phyloP scores from a whole-genome alignment of 2,329 filamentous ascomycete species.

The Botryotinia calthae region DNA sequence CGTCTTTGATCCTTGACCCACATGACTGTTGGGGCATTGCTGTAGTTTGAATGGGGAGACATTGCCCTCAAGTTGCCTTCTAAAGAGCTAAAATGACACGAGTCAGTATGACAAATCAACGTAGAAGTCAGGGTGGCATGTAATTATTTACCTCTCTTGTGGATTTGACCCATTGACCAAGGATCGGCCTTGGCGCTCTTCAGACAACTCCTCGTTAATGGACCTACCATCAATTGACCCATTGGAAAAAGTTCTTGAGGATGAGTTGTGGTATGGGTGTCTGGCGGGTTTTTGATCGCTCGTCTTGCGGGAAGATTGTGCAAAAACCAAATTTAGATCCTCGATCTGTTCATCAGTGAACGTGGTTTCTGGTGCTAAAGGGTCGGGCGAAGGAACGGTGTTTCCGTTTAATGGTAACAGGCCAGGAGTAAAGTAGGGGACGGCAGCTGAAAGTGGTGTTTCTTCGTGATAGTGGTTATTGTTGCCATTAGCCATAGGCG shows the following conservation, averaged over 20 bases:
- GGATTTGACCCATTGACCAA: slow-evolving; percentile 41
- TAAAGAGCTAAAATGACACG: slow-evolving; percentile 30
- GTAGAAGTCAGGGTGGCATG: not conserved
- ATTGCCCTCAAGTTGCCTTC: slow-evolving; percentile 31
- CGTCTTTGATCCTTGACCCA: slow-evolving; percentile 40
- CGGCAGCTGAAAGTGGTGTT: slow-evolving; percentile 58
- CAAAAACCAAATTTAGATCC: slow-evolving; percentile 51
- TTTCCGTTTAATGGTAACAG: slow-evolving; percentile 25
- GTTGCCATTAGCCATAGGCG: slow-evolving; percentile 40
- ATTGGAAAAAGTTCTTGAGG: slow-evolving; percentile 53
- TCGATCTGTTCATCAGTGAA: slow-evolving; percentile 54
- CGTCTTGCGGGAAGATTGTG: slow-evolving; percentile 39
- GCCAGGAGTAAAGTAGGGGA: slow-evolving; percentile 54
- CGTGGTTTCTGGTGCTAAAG: slow-evolving; percentile 39
- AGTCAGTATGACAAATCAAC: slow-evolving; percentile 3
- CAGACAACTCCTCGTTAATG: slow-evolving; percentile 48
- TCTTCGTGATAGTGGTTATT: slow-evolving; percentile 44
- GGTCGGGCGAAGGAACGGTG: slow-evolving; percentile 24
- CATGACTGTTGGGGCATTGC: slow-evolving; percentile 39
- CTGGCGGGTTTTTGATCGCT: slow-evolving; percentile 38
- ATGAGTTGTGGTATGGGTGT: slow-evolving; percentile 42
- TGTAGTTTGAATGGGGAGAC: slow-evolving; percentile 25
- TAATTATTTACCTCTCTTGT: slow-evolving; percentile 40
- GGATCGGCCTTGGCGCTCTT: slow-evolving; percentile 41
- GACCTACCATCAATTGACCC: slow-evolving; percentile 53